Percentiles rank a stretch among this genome's conserved stretches.
Conservation (phyloP, 139 green algal species). For the Micractinium sp. region DNA sequence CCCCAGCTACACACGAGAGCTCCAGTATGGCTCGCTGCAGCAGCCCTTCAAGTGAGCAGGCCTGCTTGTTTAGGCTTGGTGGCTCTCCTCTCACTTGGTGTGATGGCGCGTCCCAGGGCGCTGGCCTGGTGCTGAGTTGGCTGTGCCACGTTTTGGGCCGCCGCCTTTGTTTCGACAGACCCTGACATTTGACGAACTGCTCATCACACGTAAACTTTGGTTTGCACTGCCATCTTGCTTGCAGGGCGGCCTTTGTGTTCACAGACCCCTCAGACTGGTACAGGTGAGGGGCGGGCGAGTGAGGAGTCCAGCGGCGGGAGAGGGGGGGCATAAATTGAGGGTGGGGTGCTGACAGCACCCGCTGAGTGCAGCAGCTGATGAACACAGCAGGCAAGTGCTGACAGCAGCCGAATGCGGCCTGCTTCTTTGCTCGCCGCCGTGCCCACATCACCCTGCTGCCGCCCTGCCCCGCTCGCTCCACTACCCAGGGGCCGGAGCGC, state of each 20-base stretch:
- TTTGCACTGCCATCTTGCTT: background rate
- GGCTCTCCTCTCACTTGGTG: no score
- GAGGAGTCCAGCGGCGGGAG: no score
- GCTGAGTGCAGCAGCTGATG: no score
- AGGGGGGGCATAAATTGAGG: background rate
- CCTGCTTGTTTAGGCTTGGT: background rate
- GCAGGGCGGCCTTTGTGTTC: constrained; percentile 17
- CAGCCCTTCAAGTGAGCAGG: constrained; percentile 8
- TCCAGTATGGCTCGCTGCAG: constrained; percentile 19
- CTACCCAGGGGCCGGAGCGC: background rate
- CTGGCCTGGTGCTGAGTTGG: no score
- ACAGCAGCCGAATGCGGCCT: background rate
- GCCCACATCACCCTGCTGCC: background rate
- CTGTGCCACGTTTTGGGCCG: no score
- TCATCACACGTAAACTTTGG: no score
- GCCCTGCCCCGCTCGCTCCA: background rate
- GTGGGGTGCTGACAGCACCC: background rate
- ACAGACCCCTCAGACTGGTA: constrained; percentile 24
- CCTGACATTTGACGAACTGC: no score
- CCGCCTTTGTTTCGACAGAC: no score
- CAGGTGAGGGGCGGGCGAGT: background rate
- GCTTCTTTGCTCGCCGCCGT: background rate
- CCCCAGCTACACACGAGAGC: constrained; percentile 2
- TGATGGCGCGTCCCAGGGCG: background rate
- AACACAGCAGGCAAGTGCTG: no score